Conservation (phyloP, 805 yeast species). For the Metschnikowia borealis region DNA sequence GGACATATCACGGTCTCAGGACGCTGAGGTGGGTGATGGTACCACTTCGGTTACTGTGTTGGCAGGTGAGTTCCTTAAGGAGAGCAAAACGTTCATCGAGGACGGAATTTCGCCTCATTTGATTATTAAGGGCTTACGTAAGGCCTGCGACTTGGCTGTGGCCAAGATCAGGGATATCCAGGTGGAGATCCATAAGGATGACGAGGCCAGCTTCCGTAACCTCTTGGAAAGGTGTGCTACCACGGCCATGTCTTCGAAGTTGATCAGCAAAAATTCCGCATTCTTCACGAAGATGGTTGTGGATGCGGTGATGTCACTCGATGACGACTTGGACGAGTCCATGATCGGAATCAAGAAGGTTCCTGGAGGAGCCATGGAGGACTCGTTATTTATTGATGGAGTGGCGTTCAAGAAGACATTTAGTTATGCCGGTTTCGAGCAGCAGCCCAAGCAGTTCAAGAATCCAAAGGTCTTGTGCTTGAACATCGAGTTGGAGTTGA, state of each 20-base stretch:
- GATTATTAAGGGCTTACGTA: constrained; percentile 81
- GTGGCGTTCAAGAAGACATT: constrained; percentile 97
- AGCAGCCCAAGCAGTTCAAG: constrained; percentile 83
- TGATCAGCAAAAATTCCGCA: constrained; percentile 80
- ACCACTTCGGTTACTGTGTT: constrained; percentile 92
- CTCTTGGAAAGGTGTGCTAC: constrained; percentile 88
- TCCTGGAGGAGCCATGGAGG: constrained; percentile 96
- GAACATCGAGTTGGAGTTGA: constrained; percentile 91
- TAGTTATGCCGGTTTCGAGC: constrained; percentile 97
- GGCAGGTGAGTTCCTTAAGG: constrained; percentile 93
- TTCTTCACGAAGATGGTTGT: constrained; percentile 96
- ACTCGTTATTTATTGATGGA: constrained; percentile 82
- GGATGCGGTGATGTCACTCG: constrained; percentile 86
- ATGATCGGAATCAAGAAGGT: constrained; percentile 93
- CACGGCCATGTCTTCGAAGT: constrained; percentile 95
- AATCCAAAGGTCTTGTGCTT: constrained; percentile 80
- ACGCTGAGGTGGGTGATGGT: constrained; percentile 98
- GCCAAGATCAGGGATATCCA: constrained; percentile 70
- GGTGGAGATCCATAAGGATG: constrained; percentile 56
- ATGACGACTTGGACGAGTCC: constrained; percentile 80
- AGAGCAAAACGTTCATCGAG: constrained; percentile 85
- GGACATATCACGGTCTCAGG: constrained; percentile 92
- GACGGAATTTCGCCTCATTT: constrained; percentile 93
- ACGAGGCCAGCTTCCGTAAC: constrained; percentile 57
- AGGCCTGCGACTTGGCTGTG: constrained; percentile 75